A percentile compares a stretch with the other conserved stretches of the same genome.
Conservation (phyloP, 2,329 filamentous ascomycete genomes). For the Fusarium sp. region DNA sequence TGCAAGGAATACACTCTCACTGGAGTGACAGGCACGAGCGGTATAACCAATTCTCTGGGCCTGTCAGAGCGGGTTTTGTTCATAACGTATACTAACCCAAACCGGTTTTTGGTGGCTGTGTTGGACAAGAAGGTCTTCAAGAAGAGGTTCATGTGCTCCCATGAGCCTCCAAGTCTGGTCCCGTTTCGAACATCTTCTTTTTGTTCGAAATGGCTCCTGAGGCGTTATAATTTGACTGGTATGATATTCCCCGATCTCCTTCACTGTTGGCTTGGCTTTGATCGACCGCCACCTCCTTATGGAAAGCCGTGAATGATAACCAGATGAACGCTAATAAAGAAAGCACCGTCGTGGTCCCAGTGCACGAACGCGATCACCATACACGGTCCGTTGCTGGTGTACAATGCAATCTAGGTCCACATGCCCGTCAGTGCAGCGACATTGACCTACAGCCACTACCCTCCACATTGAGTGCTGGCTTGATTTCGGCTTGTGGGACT, state of each 20-base stretch:
- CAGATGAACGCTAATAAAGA: constrained; percentile 9
- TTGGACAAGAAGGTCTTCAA: constrained; percentile 8
- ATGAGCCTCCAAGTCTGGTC: constrained; percentile 12
- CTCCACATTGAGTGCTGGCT: constrained; percentile 31
- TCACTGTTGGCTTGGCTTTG: constrained; percentile 18
- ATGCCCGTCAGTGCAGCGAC: constrained; percentile 41
- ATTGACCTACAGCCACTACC: background rate
- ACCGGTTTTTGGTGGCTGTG: constrained; percentile 4
- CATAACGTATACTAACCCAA: background rate
- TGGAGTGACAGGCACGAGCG: constrained; percentile 16
- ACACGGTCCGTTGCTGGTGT: constrained; percentile 41
- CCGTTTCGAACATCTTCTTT: constrained; percentile 15
- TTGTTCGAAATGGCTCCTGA: constrained; percentile 12
- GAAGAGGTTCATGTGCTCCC: constrained; percentile 1
- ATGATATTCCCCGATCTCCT: constrained; percentile 1
- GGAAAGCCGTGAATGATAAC: constrained; percentile 12
- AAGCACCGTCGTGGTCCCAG: constrained; percentile 21
- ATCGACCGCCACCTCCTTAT: constrained; percentile 28
- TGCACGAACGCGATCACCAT: constrained; percentile 45
- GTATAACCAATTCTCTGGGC: constrained; percentile 19
- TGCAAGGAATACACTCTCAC: constrained; percentile 1
- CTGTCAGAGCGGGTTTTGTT: constrained; percentile 11
- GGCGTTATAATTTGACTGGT: constrained; percentile 30
- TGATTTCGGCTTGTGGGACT: constrained; percentile 41
- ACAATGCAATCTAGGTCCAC: constrained; percentile 48